Evolutionary conservation across 768 basidiomycete genomes (phyloP), one percentile per base, ranked within the genome.

Genomic region (Mycena vitilis): DNA sequence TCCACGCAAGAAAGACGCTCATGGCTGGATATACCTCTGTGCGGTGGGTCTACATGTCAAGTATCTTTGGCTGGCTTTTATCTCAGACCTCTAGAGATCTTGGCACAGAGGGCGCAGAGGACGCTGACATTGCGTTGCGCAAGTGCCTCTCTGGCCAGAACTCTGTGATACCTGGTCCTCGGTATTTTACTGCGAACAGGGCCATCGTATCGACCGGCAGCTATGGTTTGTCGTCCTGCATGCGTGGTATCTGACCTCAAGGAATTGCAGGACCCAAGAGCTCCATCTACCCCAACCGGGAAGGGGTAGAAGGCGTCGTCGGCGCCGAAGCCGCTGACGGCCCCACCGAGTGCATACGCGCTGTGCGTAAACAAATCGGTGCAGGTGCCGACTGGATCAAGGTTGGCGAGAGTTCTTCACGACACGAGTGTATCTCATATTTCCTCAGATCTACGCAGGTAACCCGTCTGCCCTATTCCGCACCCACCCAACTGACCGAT

Each of bases 321-420:
- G 88, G 90, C 8, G 88, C 88, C 11, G 86, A 89, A 65, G 82
- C 83, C 5, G 89, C 84, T 1, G 89, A 91, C 69, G 90, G 89
- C 1, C 77, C 82, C 25, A 85, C 84, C 38, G 87, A 81, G 40
- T 88, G 89, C 71, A 74, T 85, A 47, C 82, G 81, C 66, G 88
- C 85, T 15, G 87, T 89, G 7, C 81, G 89, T 34, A 82, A 81
- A 65, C 90, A 91, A 70, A 83, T 91, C 62, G 89, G 89, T 37
- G 85, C 87, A 15, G 89, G 89, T 9, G 86, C 89, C 5, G 90
- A 91, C 76, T 89, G 86, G 87, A 88, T 91, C 70, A 90, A 91
- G 84, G 74, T 71, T 6, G 42, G 60, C 47, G 54, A n/a, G 12
- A 49, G 25, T 47, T 38, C 37, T 5, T 23, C 9, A 47, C 25